Percentiles rank a stretch among this genome's conserved stretches.
Evolutionary conservation across 257 asterid genomes (phyloP).

Genomic region (Petunia axillaris): DNA sequence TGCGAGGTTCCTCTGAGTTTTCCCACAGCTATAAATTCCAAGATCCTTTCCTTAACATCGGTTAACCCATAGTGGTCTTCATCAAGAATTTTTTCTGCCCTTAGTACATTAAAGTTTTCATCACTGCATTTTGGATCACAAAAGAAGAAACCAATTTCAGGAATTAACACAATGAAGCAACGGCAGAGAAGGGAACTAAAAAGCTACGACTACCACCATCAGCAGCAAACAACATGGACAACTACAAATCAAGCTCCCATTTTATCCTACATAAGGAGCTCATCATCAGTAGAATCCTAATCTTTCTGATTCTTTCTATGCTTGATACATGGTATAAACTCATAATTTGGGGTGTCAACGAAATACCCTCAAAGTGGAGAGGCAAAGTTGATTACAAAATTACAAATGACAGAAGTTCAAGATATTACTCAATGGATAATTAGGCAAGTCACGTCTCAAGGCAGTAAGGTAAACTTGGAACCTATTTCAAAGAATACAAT

Average conservation of each 20-base stretch:
- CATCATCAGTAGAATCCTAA: constrained; percentile 14
- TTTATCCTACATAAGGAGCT: constrained; percentile 17
- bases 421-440: background rate
- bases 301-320: background rate
- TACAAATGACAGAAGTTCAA: too few relatives aligned
- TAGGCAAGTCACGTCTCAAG: background rate
- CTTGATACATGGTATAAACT: background rate
- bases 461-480: background rate
- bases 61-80: constrained; percentile 98
- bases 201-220: constrained; percentile 7
- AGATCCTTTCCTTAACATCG: constrained; percentile 96
- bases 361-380: background rate
- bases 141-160: constrained; percentile 27
- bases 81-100: constrained; percentile 88
- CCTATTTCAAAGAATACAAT: background rate
- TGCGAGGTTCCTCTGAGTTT: constrained; percentile 96
- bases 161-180: constrained; percentile 4
- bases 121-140: constrained; percentile 54
- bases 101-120: constrained; percentile 85
- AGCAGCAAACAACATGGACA: constrained; percentile 5
- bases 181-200: constrained; percentile 17
- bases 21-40: constrained; percentile 99
- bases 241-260: constrained; percentile 5
- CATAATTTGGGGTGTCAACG: constrained; percentile 18
- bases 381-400: too few relatives aligned